These are phyloP conservation scores for Vitis rupestris DNA, from an alignment of 164 flowering plant species.

Conservation along the genomic window DNA sequence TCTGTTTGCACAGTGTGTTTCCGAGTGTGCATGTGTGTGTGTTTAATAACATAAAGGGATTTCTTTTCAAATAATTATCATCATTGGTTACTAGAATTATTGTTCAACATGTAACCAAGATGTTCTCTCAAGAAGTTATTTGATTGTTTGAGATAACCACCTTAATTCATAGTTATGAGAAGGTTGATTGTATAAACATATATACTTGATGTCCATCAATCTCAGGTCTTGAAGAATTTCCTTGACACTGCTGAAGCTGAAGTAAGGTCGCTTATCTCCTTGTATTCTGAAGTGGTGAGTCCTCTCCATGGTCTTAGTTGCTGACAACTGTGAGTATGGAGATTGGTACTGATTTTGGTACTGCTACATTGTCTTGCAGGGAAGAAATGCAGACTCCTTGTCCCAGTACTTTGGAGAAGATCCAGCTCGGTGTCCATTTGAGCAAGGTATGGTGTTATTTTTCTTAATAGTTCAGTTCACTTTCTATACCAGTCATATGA, in stretches of 20 bases:
- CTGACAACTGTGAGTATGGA: not conserved
- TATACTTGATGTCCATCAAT: not conserved
- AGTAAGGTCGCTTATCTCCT: conserved; percentile 81
- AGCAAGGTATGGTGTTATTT: conserved; percentile 66
- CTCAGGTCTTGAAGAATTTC: conserved; percentile 79
- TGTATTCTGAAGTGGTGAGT: conserved; percentile 97
- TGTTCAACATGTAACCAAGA: too few relatives aligned
- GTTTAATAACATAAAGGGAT: too few relatives aligned
- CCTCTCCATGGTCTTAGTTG: conserved; percentile 3
- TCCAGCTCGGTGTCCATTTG: conserved; percentile 98
- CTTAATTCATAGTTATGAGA: too few relatives aligned
- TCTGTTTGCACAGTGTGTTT: too few relatives aligned
- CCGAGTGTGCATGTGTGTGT: too few relatives aligned
- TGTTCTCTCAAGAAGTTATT: too few relatives aligned
- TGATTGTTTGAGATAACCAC: too few relatives aligned
- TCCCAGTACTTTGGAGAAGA: conserved; percentile 98
- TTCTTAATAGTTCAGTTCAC: not conserved
- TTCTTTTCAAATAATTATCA: too few relatives aligned
- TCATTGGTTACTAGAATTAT: too few relatives aligned
- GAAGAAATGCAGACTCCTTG: conserved; percentile 95
- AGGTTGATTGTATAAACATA: not conserved
- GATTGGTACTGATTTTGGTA: conserved; percentile 2
- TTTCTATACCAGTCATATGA: not conserved
- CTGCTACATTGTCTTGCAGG: conserved; percentile 46
- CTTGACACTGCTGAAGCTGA: conserved; percentile 98